Percentiles rank a stretch among this genome's conserved stretches.
phyloP scores from a whole-genome alignment of 208 protist species.

The Naegleria fowleri region DNA sequence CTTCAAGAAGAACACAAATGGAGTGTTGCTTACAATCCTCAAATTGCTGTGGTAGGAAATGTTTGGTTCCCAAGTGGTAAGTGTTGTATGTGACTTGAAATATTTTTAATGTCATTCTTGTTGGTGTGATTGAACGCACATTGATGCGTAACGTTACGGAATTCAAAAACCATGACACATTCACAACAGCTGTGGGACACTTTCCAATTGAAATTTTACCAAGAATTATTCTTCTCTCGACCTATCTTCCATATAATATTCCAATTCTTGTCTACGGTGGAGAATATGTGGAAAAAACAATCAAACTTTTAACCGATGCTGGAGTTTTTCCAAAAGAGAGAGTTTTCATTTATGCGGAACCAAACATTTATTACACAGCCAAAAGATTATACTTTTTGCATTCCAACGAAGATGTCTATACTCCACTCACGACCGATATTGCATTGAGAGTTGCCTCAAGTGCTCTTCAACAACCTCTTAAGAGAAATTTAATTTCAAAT shows the following conservation, averaged over 20 bases:
- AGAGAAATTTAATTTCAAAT: background rate
- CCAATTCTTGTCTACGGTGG: background rate
- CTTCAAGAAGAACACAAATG: background rate
- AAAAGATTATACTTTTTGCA: background rate
- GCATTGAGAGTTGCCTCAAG: background rate
- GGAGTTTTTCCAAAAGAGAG: background rate
- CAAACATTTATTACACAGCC: background rate
- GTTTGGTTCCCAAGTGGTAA: background rate
- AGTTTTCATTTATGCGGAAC: background rate
- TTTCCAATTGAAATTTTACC: slow-evolving; percentile 2
- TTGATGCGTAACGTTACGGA: too few species aligned
- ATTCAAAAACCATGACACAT: too few species aligned
- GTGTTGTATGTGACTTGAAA: background rate
- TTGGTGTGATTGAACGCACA: too few species aligned
- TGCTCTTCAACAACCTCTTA: background rate
- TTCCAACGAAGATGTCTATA: background rate
- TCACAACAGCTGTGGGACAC: background rate
- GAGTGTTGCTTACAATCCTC: background rate
- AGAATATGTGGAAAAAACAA: background rate
- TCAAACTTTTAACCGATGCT: background rate
- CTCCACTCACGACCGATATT: background rate
- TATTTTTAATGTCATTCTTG: background rate
- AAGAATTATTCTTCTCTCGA: background rate
- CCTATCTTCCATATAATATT: background rate
- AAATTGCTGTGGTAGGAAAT: background rate